phyloP scores from a whole-genome alignment of 1,284 basidiomycete genomes.

The Ceratobasidium sp. region DNA sequence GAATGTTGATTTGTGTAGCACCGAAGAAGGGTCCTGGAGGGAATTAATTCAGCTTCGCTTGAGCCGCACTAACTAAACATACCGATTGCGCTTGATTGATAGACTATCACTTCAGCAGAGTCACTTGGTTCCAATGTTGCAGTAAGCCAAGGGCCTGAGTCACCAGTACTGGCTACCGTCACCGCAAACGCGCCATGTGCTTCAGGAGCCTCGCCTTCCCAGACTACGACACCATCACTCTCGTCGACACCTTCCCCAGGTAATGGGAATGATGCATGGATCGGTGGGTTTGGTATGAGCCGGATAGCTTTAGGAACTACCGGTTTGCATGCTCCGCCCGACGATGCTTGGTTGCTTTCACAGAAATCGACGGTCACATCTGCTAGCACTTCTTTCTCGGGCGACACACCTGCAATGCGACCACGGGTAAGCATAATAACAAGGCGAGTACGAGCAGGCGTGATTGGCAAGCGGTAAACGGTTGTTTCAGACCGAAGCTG shows the following conservation, averaged over 20 bases:
- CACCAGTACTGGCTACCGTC: constrained; percentile 60
- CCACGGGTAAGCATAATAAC: constrained; percentile 31
- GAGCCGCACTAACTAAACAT: constrained; percentile 49
- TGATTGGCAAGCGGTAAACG: constrained; percentile 10
- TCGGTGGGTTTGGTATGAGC: constrained; percentile 69
- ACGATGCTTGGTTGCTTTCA: background rate
- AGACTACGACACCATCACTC: constrained; percentile 74
- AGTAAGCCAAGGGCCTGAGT: constrained; percentile 70
- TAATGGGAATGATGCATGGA: constrained; percentile 66
- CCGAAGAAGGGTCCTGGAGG: constrained; percentile 48
- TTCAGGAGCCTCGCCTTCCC: constrained; percentile 5
- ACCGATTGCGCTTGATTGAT: constrained; percentile 60
- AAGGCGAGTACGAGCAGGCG: background rate
- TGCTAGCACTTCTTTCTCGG: constrained; percentile 17
- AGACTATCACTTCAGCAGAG: constrained; percentile 51
- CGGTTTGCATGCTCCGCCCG: constrained; percentile 4
- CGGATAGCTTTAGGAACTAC: constrained; percentile 53
- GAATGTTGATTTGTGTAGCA: constrained; percentile 49
- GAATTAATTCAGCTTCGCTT: constrained; percentile 42
- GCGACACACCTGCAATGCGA: constrained; percentile 23
- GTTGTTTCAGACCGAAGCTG: constrained; percentile 4
- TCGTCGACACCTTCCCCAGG: constrained; percentile 75
- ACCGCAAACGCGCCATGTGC: constrained; percentile 59
- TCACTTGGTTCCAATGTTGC: constrained; percentile 49
- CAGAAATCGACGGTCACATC: constrained; percentile 25